A percentile compares a stretch with the other conserved stretches of the same genome.
These are phyloP conservation scores for Paratinospora sagittata DNA, from an alignment of 164 flowering plant genomes.

Conservation along the genomic window DNA sequence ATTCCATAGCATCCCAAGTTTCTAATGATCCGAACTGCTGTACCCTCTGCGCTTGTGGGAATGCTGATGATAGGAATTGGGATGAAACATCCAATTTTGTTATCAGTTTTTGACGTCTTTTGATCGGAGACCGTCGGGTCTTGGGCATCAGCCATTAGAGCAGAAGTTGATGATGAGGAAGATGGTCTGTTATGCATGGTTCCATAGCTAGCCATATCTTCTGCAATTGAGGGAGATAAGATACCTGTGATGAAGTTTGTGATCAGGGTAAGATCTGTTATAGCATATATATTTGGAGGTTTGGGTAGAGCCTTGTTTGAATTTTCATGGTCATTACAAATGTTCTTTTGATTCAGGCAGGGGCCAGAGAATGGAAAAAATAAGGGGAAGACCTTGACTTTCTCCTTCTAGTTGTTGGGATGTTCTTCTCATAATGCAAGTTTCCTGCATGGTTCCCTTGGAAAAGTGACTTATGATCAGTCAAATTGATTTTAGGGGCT, in stretches of 20 bases:
- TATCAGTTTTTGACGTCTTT: background rate
- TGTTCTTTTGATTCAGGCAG: background rate
- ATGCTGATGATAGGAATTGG: too few relatives aligned
- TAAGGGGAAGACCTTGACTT: background rate
- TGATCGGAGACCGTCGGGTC: background rate
- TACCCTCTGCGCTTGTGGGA: constrained; percentile 20
- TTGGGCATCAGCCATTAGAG: background rate
- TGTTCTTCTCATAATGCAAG: background rate
- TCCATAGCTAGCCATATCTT: constrained; percentile 13
- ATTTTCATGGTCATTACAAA: background rate
- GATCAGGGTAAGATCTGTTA: background rate
- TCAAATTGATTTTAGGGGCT: too few relatives aligned
- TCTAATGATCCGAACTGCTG: constrained; percentile 14
- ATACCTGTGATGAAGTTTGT: background rate
- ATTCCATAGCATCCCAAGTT: constrained; percentile 11
- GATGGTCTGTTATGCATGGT: constrained; percentile 12
- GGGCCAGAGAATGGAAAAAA: background rate
- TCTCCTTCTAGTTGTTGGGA: background rate
- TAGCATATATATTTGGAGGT: background rate
- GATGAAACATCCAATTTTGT: constrained; percentile 6
- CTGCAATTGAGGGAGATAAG: background rate
- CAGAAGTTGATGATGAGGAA: constrained; percentile 3
- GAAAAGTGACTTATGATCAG: background rate
- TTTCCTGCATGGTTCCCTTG: background rate
- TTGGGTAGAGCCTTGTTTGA: too few relatives aligned